A percentile compares a stretch with the other conserved stretches of the same genome.
Conservation (phyloP, 148 eudicot genomes). For the Polygonum aviculare region DNA sequence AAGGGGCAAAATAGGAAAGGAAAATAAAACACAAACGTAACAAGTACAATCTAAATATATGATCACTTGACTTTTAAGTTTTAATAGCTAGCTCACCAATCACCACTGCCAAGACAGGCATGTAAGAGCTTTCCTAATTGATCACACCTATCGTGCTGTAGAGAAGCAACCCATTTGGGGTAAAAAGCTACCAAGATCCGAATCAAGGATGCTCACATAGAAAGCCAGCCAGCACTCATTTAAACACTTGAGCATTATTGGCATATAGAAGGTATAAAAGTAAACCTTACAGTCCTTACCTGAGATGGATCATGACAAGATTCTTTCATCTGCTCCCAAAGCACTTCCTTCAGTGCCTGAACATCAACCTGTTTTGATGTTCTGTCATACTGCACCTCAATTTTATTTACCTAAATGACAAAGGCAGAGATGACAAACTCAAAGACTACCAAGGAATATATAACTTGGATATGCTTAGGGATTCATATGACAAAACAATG, state of each 20-base stretch:
- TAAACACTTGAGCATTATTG: not conserved
- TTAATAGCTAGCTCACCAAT: not conserved
- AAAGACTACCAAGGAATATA: not conserved
- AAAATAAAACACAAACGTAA: not conserved
- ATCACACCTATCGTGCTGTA: not conserved
- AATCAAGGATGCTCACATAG: too few relatives aligned
- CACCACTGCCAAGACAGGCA: not conserved
- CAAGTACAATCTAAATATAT: not conserved
- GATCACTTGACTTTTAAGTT: not conserved
- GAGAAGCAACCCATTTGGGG: not conserved
- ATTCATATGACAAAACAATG: not conserved
- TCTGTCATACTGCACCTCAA: slow-evolving; percentile 86
- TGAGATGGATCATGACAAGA: slow-evolving; percentile 19
- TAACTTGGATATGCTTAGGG: not conserved
- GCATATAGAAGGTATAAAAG: not conserved
- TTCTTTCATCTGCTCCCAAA: slow-evolving; percentile 63
- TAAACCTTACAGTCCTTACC: slow-evolving; percentile 21
- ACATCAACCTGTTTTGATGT: slow-evolving; percentile 95
- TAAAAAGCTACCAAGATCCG: not conserved
- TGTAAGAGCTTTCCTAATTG: not conserved
- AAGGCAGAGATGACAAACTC: slow-evolving; percentile 2
- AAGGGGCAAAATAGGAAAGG: not conserved
- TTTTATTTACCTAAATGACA: slow-evolving; percentile 55
- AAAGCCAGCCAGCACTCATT: not conserved
- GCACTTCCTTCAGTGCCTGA: slow-evolving; percentile 75